phyloP scores from a whole-genome alignment of 345 rosid genomes.

The Carallia pectinifolia region DNA sequence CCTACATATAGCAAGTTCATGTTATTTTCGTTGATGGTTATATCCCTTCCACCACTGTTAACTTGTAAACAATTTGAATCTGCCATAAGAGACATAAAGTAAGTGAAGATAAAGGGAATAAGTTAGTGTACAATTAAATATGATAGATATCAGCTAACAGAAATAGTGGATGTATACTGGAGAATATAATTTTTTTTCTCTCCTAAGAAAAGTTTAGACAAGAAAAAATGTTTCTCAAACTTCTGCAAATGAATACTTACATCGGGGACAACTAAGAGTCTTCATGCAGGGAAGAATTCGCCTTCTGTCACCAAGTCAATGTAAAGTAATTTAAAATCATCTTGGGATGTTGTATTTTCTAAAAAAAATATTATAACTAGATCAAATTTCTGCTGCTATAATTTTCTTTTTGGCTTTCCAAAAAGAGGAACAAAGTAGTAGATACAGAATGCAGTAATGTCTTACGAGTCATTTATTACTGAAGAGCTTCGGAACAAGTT shows the following conservation, averaged over 20 bases:
- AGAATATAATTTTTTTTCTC: no score
- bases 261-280: constrained; percentile 46
- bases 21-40: constrained; percentile 31
- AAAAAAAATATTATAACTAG: no score
- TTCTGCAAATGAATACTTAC: constrained; percentile 23
- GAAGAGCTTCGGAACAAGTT: constrained; percentile 61
- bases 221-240: not conserved
- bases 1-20: constrained; percentile 42
- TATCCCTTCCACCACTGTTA: constrained; percentile 62
- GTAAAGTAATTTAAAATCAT: not conserved
- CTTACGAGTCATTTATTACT: constrained; percentile 44
- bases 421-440: constrained; percentile 3
- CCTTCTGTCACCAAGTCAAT: constrained; percentile 25
- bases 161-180: no score
- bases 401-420: not conserved
- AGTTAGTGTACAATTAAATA: no score
- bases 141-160: no score
- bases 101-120: not conserved
- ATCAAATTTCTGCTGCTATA: not conserved
- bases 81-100: constrained; percentile 19
- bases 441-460: constrained; percentile 10
- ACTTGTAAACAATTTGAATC: constrained; percentile 52
- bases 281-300: constrained; percentile 52
- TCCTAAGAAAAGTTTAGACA: no score
- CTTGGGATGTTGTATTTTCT: no score